Evolutionary conservation across 257 asterid genomes (phyloP).

Genomic region (Plantago major): DNA sequence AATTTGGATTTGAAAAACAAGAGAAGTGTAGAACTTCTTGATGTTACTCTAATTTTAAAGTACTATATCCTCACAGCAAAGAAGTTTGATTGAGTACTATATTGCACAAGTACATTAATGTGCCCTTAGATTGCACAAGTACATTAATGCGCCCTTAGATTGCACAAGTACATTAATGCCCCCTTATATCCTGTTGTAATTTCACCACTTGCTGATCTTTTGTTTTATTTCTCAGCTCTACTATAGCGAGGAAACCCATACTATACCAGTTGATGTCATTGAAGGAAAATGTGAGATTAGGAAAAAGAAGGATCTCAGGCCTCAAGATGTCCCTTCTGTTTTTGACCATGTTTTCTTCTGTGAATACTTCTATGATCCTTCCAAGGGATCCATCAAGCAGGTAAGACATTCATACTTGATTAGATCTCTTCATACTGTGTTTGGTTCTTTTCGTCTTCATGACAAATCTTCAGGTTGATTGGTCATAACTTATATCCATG

Average conservation of each 20-base stretch:
- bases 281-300: constrained; percentile 88
- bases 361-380: constrained; percentile 73
- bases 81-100: too few species aligned
- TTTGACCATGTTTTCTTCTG: constrained; percentile 84
- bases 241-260: constrained; percentile 72
- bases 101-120: too few species aligned
- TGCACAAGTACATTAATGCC: too few species aligned
- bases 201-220: constrained; percentile 20
- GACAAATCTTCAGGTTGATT: too few species aligned
- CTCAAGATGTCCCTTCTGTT: constrained; percentile 55
- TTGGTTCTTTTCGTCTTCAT: background rate
- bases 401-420: constrained; percentile 25
- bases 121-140: too few species aligned
- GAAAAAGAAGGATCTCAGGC: constrained; percentile 65
- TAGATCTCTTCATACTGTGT: background rate
- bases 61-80: too few species aligned
- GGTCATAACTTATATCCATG: too few species aligned
- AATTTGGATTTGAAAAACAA: background rate
- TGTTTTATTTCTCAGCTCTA: constrained; percentile 51
- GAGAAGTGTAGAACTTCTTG: background rate
- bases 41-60: too few species aligned
- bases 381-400: constrained; percentile 78
- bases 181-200: background rate
- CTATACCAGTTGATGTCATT: constrained; percentile 46
- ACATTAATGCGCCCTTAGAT: too few species aligned